These are phyloP conservation scores for Fusarium virguliforme DNA, from an alignment of 2,329 filamentous ascomycete species.

Conservation along the genomic window DNA sequence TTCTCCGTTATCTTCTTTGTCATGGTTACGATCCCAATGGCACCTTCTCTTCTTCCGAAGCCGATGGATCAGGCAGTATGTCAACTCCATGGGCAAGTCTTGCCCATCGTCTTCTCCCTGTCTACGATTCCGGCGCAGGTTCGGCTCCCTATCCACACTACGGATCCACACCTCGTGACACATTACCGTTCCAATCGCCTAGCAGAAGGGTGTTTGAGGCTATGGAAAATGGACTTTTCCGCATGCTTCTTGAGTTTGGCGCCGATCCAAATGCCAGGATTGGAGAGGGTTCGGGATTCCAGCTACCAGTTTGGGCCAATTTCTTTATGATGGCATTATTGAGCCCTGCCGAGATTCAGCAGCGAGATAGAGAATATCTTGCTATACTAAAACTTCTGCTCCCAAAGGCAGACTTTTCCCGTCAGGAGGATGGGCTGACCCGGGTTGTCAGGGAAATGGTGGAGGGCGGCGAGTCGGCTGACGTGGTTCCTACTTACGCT, in stretches of 20 bases:
- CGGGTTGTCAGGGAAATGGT: not conserved
- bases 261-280: not conserved
- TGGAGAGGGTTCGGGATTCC: not conserved
- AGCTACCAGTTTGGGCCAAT: not conserved
- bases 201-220: not conserved
- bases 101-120: not conserved
- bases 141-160: not conserved
- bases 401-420: not conserved
- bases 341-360: not conserved
- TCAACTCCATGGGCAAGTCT: not conserved
- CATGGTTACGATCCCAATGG: not conserved
- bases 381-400: not conserved
- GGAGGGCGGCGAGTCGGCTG: not conserved
- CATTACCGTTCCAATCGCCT: not conserved
- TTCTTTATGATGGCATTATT: conserved; percentile 1
- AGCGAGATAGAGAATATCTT: not conserved
- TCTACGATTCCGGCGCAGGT: not conserved
- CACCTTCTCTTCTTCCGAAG: not conserved
- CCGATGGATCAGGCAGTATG: not conserved
- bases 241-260: not conserved
- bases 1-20: not conserved
- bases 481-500: not conserved
- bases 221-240: not conserved
- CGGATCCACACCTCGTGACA: not conserved
- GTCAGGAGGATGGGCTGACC: not conserved